Evolutionary conservation across 1,284 basidiomycete species (phyloP), one percentile per base, ranked within the genome.

Genomic region (Heliocybe sulcata): DNA sequence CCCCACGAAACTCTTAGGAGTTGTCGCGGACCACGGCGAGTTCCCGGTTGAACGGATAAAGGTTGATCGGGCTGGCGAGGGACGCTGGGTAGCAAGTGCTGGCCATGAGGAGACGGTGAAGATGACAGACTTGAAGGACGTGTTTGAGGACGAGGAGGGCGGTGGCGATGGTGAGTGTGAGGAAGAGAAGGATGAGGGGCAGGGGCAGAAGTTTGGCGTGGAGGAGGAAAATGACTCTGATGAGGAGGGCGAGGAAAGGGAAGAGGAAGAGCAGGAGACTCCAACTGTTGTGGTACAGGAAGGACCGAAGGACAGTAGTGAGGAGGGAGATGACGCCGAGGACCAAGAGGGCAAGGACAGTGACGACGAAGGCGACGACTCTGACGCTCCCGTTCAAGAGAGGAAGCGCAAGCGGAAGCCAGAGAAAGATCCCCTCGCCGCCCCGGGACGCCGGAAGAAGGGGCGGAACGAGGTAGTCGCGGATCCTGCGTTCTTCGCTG

Each of bases 11-110:
- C 78, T 98, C 20, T 71, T 97, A 27, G 95, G 95, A 16, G 87
- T 96, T 38, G 84, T 98, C 42, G 90, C 90, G 12, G 91, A 94
- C 62, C 93, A 97, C 63, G 90, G 90, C 9, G 86, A 90, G 57
- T 92, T 92, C 71, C 94, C 94, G 1, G 85, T 98, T 49, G 94
- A 97, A 70, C 80, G 92, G 27, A 85, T 98, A 54, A 83, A 81
- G 27, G 72, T 90, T 23, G 73, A 76, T 55, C 66, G 67, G 56
- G 77, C 73, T 56, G 74, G 79, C 1, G 77, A 81, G 58, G 77
- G 77, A 3, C 82, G 82, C 69, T 94, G 93, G 89, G 79, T 96
- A 16, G 95, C 85, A n/a, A 94, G 92, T 66, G 90, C 87, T n/a
- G 92, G 91, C 16, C 94, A 98, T 64, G 94, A 96, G 60, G 90